Conservation (phyloP, 495 filamentous ascomycete genomes). For the Tuber brumale region DNA sequence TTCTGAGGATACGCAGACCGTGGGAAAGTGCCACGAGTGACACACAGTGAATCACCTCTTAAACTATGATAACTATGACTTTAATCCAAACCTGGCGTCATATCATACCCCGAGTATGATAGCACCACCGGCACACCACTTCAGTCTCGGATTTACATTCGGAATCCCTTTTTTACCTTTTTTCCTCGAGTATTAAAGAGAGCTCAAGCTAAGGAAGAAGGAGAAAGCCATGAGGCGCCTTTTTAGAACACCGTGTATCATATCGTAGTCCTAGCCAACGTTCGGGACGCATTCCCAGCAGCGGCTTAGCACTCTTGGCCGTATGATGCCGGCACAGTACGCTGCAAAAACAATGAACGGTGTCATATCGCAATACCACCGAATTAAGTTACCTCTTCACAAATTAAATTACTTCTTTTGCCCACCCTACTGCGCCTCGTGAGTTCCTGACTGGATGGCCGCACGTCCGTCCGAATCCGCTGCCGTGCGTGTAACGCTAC, state of each 20-base stretch:
- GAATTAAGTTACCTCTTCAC: neutral
- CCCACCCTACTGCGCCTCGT: neutral
- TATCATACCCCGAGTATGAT: neutral
- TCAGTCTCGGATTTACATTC: neutral
- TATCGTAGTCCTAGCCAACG: neutral
- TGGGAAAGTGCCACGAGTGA: neutral
- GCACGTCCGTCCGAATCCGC: neutral
- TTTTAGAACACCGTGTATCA: neutral
- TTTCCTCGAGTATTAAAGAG: neutral
- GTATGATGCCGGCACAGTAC: no score
- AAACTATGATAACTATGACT: neutral
- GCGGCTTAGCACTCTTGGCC: no score
- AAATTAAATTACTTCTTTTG: no score
- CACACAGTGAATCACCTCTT: neutral
- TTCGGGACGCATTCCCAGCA: neutral
- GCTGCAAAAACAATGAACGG: neutral
- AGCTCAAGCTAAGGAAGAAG: neutral
- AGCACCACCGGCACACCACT: neutral
- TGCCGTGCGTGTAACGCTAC: neutral
- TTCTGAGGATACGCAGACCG: neutral
- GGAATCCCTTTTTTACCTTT: neutral
- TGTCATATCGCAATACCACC: neutral
- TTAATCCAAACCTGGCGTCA: neutral
- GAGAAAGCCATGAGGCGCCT: neutral
- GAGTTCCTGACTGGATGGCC: neutral